These are phyloP conservation scores for Parathielavia appendiculata DNA, from an alignment of 495 filamentous ascomycete species.

Conservation along the genomic window DNA sequence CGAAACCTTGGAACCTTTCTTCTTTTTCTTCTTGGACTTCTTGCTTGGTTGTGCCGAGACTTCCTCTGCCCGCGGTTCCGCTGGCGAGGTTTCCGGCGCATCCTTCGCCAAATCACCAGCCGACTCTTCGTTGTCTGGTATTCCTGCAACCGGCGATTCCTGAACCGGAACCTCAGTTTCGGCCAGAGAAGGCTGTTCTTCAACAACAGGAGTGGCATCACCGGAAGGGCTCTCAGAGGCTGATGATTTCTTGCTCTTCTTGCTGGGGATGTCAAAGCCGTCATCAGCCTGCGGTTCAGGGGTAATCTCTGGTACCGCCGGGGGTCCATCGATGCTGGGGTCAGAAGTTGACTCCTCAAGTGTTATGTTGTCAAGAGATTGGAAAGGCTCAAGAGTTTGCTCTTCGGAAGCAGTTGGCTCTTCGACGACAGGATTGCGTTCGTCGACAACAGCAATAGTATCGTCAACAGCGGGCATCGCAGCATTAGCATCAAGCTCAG, in stretches of 20 bases:
- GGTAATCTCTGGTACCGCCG: not conserved
- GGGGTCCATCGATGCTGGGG: not conserved
- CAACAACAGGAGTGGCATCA: not conserved
- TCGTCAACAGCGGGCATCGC: not conserved
- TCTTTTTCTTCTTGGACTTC: slow-evolving; percentile 26
- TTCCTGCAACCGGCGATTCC: not conserved
- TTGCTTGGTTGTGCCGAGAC: slow-evolving; percentile 7
- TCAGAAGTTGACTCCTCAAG: not conserved
- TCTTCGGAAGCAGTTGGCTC: not conserved
- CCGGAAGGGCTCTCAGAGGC: not conserved
- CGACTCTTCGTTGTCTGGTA: not conserved
- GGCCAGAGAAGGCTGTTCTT: not conserved
- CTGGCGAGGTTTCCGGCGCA: not conserved
- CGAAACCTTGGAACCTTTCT: slow-evolving; percentile 15
- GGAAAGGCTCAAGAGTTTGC: not conserved
- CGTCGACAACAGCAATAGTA: not conserved
- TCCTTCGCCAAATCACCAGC: not conserved
- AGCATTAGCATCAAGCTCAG: not conserved
- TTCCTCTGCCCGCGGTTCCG: not conserved
- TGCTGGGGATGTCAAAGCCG: not conserved
- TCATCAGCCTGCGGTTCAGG: not conserved
- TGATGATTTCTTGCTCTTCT: not conserved
- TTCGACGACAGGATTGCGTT: not conserved
- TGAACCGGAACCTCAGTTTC: not conserved
- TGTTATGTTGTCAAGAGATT: not conserved